These are phyloP conservation scores for Chlorella ohadii DNA, from an alignment of 139 green algal genomes.

Conservation along the genomic window DNA sequence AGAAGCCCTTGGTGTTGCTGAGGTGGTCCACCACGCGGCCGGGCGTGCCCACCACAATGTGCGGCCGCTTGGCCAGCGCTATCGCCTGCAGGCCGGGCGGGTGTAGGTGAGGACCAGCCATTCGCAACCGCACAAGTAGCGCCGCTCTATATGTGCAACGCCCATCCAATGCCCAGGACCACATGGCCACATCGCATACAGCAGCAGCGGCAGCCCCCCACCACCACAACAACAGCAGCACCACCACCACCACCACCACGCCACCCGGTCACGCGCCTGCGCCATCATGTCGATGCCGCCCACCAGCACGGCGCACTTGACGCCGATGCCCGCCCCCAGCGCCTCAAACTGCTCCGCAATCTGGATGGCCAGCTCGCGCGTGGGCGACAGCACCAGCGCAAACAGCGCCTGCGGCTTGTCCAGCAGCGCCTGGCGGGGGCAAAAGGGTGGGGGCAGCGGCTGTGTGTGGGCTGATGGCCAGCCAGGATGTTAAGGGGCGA, in stretches of 20 bases:
- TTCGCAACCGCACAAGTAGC: too few species aligned
- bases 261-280: conserved; percentile 44
- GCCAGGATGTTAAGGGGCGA: too few species aligned
- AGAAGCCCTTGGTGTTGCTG: conserved; percentile 99
- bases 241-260: background rate
- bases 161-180: too few species aligned
- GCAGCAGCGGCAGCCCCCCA: background rate
- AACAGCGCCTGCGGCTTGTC: conserved; percentile 92
- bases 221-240: too few species aligned
- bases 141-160: too few species aligned
- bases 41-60: conserved; percentile 96
- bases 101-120: too few species aligned
- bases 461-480: background rate
- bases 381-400: conserved; percentile 95
- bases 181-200: too few species aligned
- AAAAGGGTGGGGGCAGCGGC: background rate
- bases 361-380: conserved; percentile 98
- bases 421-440: conserved; percentile 78
- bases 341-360: conserved; percentile 99
- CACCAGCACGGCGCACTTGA: conserved; percentile 91
- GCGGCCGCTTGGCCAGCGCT: conserved; percentile 89
- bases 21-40: conserved; percentile 98
- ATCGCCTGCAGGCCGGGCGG: conserved; percentile 80
- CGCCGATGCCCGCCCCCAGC: conserved; percentile 88
- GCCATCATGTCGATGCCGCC: conserved; percentile 99